Base-by-base conservation (phyloP, 2,329 filamentous ascomycete genomes). In the Ophiostoma pallidulum region DNA sequence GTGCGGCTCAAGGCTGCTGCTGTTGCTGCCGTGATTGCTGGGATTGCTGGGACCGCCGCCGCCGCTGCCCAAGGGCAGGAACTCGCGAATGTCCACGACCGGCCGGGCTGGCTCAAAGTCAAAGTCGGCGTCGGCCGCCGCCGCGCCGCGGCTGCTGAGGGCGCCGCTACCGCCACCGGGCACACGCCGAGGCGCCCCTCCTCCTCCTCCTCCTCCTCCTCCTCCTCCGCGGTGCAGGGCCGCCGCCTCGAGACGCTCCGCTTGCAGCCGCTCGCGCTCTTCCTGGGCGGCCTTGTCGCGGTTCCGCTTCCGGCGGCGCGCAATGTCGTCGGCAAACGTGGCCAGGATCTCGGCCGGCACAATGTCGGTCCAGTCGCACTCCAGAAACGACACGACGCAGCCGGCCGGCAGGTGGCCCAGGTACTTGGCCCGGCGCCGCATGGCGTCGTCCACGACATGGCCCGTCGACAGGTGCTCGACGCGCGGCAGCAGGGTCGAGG, bases 321-420 rank as follows among this genome's bases (percentile, higher is more conserved):
- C 84, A 45, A 92, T 84, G 51, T 95, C 88, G 0, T 72, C 66
- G n/a, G 74, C 71, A 64, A 95, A 96, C 1, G 75, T 74, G 33
- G 80, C 80, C n/a, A 96, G 70, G 4, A 86, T 75, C 43, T 86
- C 82, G 1, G 80, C 73, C 3, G 80, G 75, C 5, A 96, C 86
- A 32, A 92, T 86, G 55, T 94, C 89, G 3, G 86, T 89, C 90
- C 90, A 96, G 62, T 96, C 89, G 60, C 90, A 96, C 65, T 96
- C 90, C 1, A 96, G 65, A 58, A 95, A 95, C 55, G 76, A 88
- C 36, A 96, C 86, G 55, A 94, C 84, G 62, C 89, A 95, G n/a
- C 90, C 90, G 43, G 85, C 81, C 0, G 90, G 90, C 6, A 96
- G 73, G 63, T 96, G 90, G 1, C 80, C 79, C 3, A 96, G 74